A percentile compares a stretch with the other conserved stretches of the same genome.
Evolutionary conservation across 306 rosid species (phyloP).

Genomic region (Dryas alaskensis): DNA sequence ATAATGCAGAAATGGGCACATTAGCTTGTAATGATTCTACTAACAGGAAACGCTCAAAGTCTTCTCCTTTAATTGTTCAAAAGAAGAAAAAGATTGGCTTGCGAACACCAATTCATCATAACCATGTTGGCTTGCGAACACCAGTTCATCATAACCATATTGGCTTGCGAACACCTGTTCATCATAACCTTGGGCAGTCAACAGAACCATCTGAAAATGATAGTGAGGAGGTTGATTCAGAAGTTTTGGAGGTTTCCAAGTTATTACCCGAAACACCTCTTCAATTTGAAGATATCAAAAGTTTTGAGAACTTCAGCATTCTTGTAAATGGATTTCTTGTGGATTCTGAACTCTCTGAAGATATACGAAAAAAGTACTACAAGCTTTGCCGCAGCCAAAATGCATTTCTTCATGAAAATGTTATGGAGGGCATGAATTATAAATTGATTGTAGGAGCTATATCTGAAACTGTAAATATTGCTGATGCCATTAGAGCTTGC

Average conservation of each 20-base stretch:
- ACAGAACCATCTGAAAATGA: conserved; percentile 44
- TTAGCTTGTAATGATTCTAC: neutral
- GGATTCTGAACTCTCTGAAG: conserved; percentile 54
- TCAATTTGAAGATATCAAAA: conserved; percentile 50
- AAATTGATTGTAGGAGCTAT: conserved; percentile 52
- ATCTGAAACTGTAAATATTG: conserved; percentile 48
- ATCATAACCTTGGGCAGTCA: conserved; percentile 9
- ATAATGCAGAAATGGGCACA: conserved; percentile 19
- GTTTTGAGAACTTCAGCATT: conserved; percentile 52
- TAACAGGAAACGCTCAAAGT: conserved; percentile 41
- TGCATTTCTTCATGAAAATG: conserved; percentile 68
- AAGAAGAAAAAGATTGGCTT: conserved; percentile 42
- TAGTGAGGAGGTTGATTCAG: conserved; percentile 65
- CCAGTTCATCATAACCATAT: too few species aligned
- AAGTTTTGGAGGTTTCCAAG: conserved; percentile 43
- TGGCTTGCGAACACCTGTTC: too few species aligned
- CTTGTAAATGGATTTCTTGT: conserved; percentile 50
- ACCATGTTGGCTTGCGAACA: too few species aligned
- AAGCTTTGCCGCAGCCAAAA: conserved; percentile 67
- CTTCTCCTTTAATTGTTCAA: conserved; percentile 31
- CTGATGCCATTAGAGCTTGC: conserved; percentile 55
- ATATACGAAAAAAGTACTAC: conserved; percentile 59
- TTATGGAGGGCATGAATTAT: conserved; percentile 46
- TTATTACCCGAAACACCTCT: conserved; percentile 20
- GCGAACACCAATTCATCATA: too few species aligned